Conservation (phyloP, 345 rosid genomes). For the Turritis glabra region DNA sequence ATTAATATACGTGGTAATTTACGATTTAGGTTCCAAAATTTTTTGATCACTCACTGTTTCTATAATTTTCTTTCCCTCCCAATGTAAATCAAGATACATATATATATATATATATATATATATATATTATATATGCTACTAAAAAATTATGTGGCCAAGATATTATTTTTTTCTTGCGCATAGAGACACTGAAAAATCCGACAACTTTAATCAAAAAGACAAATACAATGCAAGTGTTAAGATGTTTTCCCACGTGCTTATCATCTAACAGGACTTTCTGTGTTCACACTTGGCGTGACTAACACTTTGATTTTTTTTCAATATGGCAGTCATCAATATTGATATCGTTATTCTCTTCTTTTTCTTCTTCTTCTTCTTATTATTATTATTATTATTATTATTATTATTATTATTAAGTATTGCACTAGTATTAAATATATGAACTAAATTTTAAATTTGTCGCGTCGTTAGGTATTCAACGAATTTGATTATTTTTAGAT, state of each 20-base stretch:
- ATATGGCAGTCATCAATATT: background rate
- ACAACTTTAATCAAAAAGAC: constrained; percentile 19
- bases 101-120: too few relatives aligned
- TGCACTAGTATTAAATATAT: constrained; percentile 5
- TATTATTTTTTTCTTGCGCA: background rate
- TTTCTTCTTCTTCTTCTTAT: background rate
- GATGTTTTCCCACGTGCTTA: constrained; percentile 33
- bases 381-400: too few relatives aligned
- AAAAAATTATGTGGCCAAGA: background rate
- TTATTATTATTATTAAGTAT: background rate
- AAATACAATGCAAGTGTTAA: constrained; percentile 19
- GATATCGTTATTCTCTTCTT: too few relatives aligned
- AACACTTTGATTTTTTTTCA: background rate
- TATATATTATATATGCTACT: too few relatives aligned
- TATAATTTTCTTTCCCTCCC: background rate
- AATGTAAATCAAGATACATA: background rate
- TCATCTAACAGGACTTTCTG: constrained; percentile 6
- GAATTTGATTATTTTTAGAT: background rate
- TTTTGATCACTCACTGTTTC: background rate
- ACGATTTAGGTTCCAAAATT: background rate
- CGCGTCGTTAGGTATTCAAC: background rate
- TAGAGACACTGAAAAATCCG: background rate
- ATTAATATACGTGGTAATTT: background rate
- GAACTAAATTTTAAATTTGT: background rate
- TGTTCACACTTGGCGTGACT: constrained; percentile 24